A percentile compares a stretch with the other conserved stretches of the same genome.
phyloP scores from a whole-genome alignment of 768 basidiomycete species.

The Coprinopsis sp. region DNA sequence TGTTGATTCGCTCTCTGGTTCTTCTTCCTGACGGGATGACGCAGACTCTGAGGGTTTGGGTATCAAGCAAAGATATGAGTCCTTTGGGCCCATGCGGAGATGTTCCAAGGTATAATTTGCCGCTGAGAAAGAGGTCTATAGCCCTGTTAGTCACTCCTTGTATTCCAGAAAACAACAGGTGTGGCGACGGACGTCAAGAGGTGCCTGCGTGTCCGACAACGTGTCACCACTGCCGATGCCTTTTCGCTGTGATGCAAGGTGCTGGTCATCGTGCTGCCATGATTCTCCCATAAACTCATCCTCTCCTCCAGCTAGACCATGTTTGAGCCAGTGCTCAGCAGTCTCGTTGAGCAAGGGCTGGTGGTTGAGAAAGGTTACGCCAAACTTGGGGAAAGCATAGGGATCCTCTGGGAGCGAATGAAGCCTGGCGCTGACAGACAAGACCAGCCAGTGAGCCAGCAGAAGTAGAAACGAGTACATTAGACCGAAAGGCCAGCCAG shows the following conservation, averaged over 20 bases:
- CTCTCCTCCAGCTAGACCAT: conserved; percentile 72
- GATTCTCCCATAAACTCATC: conserved; percentile 71
- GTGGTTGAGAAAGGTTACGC: conserved; percentile 72
- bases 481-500: no score
- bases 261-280: conserved; percentile 41
- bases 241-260: conserved; percentile 39
- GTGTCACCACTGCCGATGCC: conserved; percentile 56
- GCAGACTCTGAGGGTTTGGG: conserved; percentile 53
- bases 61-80: conserved; percentile 75
- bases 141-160: not conserved
- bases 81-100: conserved; percentile 67
- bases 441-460: conserved; percentile 21
- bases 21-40: conserved; percentile 39
- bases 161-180: conserved; percentile 7
- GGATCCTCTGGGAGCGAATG: conserved; percentile 78
- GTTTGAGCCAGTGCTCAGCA: conserved; percentile 66
- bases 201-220: conserved; percentile 23
- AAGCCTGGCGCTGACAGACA: conserved; percentile 35
- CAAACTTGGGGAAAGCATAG: conserved; percentile 78
- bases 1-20: conserved; percentile 53
- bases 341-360: conserved; percentile 72
- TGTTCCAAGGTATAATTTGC: conserved; percentile 56
- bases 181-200: conserved; percentile 30
- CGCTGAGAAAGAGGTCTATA: conserved; percentile 1
- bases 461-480: conserved; percentile 17